Percentiles rank a stretch among this genome's conserved stretches.
Conservation (phyloP, 441 rosid genomes). For the Melastoma candidum region DNA sequence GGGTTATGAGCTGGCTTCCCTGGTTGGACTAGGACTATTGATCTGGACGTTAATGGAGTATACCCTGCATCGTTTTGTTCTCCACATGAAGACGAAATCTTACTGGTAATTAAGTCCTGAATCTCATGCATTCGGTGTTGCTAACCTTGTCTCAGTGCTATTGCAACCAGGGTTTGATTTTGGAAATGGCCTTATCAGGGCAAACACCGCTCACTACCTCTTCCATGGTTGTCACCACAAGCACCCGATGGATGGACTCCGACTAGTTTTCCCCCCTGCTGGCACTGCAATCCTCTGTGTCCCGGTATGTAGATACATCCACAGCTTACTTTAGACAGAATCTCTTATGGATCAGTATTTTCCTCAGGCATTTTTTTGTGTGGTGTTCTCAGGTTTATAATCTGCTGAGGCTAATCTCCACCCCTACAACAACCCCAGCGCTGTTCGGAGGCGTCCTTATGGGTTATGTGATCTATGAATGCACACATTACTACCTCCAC, state of each 20-base stretch:
- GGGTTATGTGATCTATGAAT: slow-evolving; percentile 89
- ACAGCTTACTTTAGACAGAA: no score
- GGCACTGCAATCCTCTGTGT: slow-evolving; percentile 64
- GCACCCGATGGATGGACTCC: slow-evolving; percentile 94
- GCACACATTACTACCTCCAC: slow-evolving; percentile 87
- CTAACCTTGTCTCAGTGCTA: neutral
- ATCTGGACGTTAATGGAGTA: slow-evolving; percentile 90
- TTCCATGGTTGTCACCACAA: slow-evolving; percentile 97
- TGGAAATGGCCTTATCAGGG: slow-evolving; percentile 31
- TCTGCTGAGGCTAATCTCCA: slow-evolving; percentile 39
- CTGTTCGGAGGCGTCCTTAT: slow-evolving; percentile 80
- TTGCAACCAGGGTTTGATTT: neutral
- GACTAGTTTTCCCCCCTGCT: slow-evolving; percentile 97
- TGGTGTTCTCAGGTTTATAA: slow-evolving; percentile 56
- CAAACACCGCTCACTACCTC: slow-evolving; percentile 86
- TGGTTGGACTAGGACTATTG: slow-evolving; percentile 53
- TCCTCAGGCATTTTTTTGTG: no score
- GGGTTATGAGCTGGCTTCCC: slow-evolving; percentile 33
- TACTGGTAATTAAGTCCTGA: slow-evolving; percentile 44
- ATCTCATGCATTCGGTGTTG: neutral
- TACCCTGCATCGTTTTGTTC: slow-evolving; percentile 81
- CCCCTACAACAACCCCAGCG: slow-evolving; percentile 74
- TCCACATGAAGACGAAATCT: slow-evolving; percentile 72
- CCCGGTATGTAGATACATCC: slow-evolving; percentile 36
- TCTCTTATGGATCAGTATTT: no score